These are phyloP conservation scores for Cryphonectria carpinicola DNA, from an alignment of 2,329 filamentous ascomycete species.

Conservation along the genomic window DNA sequence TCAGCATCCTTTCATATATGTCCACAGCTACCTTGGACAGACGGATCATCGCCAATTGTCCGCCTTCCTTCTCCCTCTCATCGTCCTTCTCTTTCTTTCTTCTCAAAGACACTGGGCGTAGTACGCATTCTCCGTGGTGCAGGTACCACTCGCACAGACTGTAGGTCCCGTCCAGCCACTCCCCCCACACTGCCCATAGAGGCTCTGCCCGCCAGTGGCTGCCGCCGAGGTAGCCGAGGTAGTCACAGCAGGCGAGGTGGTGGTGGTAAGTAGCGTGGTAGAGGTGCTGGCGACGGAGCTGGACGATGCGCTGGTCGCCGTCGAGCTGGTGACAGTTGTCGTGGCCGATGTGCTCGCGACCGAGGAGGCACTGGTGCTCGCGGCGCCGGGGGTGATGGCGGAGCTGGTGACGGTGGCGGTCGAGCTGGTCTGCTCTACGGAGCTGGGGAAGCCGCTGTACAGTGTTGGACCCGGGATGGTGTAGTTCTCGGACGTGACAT, in stretches of 20 bases:
- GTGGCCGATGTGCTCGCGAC: slow-evolving; percentile 18
- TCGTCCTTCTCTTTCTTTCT: not conserved
- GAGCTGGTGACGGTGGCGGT: slow-evolving; percentile 27
- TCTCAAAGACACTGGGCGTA: slow-evolving; percentile 46
- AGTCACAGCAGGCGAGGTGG: slow-evolving; percentile 10
- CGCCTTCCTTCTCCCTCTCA: not conserved
- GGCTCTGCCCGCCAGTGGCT: slow-evolving; percentile 12
- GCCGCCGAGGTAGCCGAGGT: slow-evolving; percentile 15
- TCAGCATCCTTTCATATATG: not conserved
- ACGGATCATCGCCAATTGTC: not conserved
- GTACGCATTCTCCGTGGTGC: slow-evolving; percentile 44
- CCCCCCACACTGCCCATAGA: slow-evolving; percentile 49
- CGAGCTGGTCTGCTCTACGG: slow-evolving; percentile 31
- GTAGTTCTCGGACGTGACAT: slow-evolving; percentile 36
- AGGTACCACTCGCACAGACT: slow-evolving; percentile 42
- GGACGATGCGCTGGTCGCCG: slow-evolving; percentile 4
- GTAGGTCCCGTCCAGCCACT: slow-evolving; percentile 43
- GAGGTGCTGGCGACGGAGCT: slow-evolving; percentile 10
- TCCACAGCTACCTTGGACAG: not conserved
- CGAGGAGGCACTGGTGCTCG: not conserved
- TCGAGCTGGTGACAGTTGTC: slow-evolving; percentile 1
- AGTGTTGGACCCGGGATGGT: slow-evolving; percentile 29
- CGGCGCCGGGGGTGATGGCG: slow-evolving; percentile 18
- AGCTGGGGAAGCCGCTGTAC: slow-evolving; percentile 31
- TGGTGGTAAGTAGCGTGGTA: slow-evolving; percentile 15